A percentile compares a stretch with the other conserved stretches of the same genome.
phyloP scores from a whole-genome alignment of 2,329 filamentous ascomycete species.

The Trichoderma asperellum region DNA sequence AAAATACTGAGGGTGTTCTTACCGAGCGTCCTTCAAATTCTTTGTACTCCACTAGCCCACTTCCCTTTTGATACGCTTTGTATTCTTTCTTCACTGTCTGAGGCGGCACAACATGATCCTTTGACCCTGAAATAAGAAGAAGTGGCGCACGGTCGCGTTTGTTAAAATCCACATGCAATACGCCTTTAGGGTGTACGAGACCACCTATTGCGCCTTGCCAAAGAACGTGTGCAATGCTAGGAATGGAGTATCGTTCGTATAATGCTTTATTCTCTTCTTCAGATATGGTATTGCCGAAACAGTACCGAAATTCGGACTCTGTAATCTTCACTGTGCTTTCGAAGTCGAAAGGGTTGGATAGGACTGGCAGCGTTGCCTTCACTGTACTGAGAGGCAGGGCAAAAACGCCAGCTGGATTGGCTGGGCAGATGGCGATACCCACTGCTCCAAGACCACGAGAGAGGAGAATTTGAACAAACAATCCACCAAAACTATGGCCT shows the following conservation, averaged over 20 bases:
- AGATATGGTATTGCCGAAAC: not conserved
- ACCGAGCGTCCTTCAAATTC: not conserved
- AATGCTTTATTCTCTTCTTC: not conserved
- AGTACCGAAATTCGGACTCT: not conserved
- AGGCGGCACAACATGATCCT: not conserved
- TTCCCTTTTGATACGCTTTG: not conserved
- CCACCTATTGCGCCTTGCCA: not conserved
- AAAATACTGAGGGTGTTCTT: not conserved
- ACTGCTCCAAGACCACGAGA: not conserved
- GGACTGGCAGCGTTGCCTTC: conserved; percentile 1
- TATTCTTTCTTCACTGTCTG: not conserved
- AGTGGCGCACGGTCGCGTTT: not conserved
- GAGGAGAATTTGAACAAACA: not conserved
- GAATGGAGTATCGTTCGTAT: not conserved
- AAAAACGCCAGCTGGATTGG: conserved; percentile 6
- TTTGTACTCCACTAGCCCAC: not conserved
- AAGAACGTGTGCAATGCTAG: not conserved
- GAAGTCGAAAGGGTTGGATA: not conserved
- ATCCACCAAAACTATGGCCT: not conserved
- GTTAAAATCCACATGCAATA: not conserved
- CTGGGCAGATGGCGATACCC: not conserved
- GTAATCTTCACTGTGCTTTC: conserved; percentile 1
- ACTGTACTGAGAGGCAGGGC: conserved; percentile 9
- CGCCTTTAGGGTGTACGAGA: not conserved
- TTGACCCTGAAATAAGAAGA: not conserved